Evolutionary conservation across 2,329 filamentous ascomycete species (phyloP).

Genomic region (Fusarium phyllophilum): DNA sequence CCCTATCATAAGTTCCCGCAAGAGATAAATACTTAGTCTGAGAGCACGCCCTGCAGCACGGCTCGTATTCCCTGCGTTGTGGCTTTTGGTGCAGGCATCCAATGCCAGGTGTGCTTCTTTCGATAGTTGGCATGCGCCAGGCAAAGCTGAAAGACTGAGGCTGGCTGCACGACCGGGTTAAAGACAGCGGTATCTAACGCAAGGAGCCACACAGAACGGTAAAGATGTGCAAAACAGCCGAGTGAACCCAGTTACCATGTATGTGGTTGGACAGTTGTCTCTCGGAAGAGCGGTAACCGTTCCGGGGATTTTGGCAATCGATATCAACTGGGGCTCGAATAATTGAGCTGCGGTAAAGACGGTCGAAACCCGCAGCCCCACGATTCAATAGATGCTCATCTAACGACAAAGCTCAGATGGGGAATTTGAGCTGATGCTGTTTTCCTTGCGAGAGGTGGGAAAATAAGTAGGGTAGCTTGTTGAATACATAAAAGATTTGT

Average conservation of each 20-base stretch:
- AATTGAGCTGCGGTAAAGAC: background rate
- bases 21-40: too few species aligned
- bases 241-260: background rate
- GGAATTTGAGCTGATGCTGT: background rate
- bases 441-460: background rate
- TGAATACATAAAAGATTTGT: background rate
- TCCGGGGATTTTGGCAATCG: background rate
- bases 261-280: background rate
- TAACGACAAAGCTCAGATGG: background rate
- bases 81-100: conserved; percentile 5
- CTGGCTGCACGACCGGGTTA: conserved; percentile 8
- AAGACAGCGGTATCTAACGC: background rate
- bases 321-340: background rate
- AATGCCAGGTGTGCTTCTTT: background rate
- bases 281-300: background rate
- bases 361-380: background rate
- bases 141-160: conserved; percentile 19
- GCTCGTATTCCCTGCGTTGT: background rate
- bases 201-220: background rate
- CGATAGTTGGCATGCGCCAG: conserved; percentile 7
- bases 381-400: background rate
- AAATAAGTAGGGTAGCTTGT: background rate
- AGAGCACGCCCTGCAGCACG: background rate
- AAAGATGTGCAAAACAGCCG: background rate
- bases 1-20: background rate